Evolutionary conservation across 805 yeast species (phyloP), one percentile per base, ranked within the genome.

Genomic region (Zygotorulaspora sp.): DNA sequence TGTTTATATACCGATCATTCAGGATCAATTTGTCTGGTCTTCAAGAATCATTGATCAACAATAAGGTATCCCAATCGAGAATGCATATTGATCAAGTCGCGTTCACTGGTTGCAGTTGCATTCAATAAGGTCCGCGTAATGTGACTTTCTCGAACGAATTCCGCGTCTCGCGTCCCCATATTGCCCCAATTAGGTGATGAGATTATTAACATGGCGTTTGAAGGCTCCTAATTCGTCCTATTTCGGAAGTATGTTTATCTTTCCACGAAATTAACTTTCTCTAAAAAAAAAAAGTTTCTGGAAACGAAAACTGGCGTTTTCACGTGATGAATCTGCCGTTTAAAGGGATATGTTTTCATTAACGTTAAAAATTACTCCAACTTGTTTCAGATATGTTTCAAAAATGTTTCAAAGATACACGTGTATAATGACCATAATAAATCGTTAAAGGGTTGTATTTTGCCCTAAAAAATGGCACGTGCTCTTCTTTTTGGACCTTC

Each of bases 41-140:
- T 14, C 30, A 26, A 26, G 4, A 26, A 37, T 23, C 22, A 26
- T 12, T 13, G 8, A 16, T 14, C 22, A 30, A 43, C 35, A 35
- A 40, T 43, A 23, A 35, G 37, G 35, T 40, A 43, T 40, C 47
- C 44, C 38, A 36, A 37, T 36, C 24, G 32, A 43, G 47, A 40
- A 40, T 37, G 37, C 40, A 36, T 34, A 43, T 43, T 38, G 35
- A 32, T 27, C 12, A 30, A 32, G 40, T 43, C 46, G 46, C 43
- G 46, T 43, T 36, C 28, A 30, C 20, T 33, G 30, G n/a, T 11
- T 17, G 30, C 17, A 26, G 14, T 26, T 26, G 14, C 23, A 21
- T 32, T 3, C 16, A 30, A 36, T 30, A 14, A 35, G 40, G 24
- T 30, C 24, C 23, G 31, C 23, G 23, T 21, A 8, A 21, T 10